phyloP scores from a whole-genome alignment of 331 rosid species.

The Malus hybrid region DNA sequence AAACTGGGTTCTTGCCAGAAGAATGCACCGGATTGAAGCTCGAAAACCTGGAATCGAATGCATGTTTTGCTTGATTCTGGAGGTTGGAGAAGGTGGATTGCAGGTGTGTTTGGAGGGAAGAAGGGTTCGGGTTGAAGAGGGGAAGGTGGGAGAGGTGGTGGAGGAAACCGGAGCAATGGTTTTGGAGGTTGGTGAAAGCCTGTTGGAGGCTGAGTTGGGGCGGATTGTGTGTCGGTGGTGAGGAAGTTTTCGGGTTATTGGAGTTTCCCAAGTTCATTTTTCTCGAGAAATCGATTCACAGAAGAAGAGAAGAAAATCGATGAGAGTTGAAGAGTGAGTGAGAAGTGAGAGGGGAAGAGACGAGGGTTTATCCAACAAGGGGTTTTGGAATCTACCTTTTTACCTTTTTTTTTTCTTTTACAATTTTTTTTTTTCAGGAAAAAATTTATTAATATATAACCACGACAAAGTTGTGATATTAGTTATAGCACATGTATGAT shows the following conservation, averaged over 20 bases:
- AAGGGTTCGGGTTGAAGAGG: constrained; percentile 18
- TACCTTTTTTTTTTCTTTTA: neutral
- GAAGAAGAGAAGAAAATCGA: neutral
- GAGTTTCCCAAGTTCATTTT: constrained; percentile 31
- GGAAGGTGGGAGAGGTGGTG: constrained; percentile 28
- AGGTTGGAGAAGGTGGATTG: constrained; percentile 31
- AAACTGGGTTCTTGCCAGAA: constrained; percentile 18
- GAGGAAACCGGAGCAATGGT: constrained; percentile 30
- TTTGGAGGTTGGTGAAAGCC: constrained; percentile 40
- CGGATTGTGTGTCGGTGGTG: constrained; percentile 22
- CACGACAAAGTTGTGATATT: no score
- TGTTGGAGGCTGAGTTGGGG: constrained; percentile 39
- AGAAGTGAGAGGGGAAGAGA: neutral
- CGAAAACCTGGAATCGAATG: constrained; percentile 21
- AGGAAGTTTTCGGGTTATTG: constrained; percentile 13
- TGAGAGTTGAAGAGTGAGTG: neutral
- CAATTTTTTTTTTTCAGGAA: no score
- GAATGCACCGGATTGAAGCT: constrained; percentile 6
- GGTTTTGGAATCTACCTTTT: neutral
- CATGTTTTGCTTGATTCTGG: constrained; percentile 28
- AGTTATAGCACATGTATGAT: no score
- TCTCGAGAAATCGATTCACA: neutral
- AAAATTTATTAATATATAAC: no score
- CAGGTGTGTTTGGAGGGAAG: constrained; percentile 30
- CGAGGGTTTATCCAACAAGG: neutral